Base-by-base conservation (phyloP, 2,329 filamentous ascomycete genomes). In the Malbranchea zuffiana region DNA sequence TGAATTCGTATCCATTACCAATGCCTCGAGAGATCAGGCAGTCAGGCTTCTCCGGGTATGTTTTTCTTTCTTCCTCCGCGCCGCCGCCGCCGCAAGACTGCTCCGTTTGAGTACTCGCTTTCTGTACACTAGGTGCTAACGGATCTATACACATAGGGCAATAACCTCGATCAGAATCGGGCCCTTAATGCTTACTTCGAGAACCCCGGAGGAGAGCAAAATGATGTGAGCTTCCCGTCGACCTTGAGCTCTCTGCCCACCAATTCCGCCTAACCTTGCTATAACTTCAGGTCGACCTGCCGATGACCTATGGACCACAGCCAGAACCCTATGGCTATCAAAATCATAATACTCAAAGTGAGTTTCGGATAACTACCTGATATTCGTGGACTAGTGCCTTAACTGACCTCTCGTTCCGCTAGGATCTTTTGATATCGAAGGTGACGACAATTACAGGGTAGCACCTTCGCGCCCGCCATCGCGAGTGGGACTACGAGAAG, bases 101-200 rank as follows among this genome's bases (percentile, higher is more conserved):
- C 12, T 6, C 19, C 15, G 25, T 13, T 8, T 8, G n/a, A 13
- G 15, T 27, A 13, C 15, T 27, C 15, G 13, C 28, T 19, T 32
- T 5, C 3, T 7, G 32, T 11, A 20, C 8, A 15, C 21, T 8
- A 6, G 2, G 17, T 29, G 24, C 24, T 43, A 18, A 29, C 24
- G 4, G 35, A 17, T 33, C 7, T 17, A 27, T 20, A n/a, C 7
- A 3, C 12, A 11, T n/a, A 35, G 66, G 65, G 62, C 60, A 35
- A 65, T 43, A 58, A 65, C 35, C 55, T 61, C 32, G 59, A 67
- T 43, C 54, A 60, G 1, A 56, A 64, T 26, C 60, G 59, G 47
- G 64, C 65, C 20, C 58, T 66, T 43, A 67, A 68, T 49, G 63
- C 63, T 13, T 67, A 61, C 44, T 65, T 64, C 21, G 63, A 68